Conservation (phyloP, 1,284 basidiomycete genomes). For the Takashimella koratensis region DNA sequence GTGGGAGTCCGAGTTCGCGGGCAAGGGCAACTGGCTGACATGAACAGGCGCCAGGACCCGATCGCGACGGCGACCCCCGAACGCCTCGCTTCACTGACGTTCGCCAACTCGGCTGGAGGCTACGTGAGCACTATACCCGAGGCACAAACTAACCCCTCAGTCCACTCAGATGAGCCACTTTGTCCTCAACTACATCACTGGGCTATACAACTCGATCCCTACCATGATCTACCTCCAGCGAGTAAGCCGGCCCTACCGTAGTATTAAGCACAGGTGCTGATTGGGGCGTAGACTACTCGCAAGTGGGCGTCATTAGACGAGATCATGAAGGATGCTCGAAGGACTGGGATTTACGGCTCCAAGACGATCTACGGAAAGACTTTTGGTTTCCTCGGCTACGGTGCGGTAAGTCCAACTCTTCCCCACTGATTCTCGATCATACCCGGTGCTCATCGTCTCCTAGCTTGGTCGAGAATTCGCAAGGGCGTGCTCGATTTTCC, state of each 20-base stretch:
- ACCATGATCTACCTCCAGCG: background rate
- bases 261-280: no score
- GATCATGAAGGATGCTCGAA: background rate
- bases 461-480: background rate
- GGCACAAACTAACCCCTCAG: conserved; percentile 4
- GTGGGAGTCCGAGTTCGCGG: no score
- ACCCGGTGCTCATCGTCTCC: conserved; percentile 28
- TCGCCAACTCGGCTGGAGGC: conserved; percentile 34
- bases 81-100: conserved; percentile 9
- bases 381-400: conserved; percentile 16
- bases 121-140: conserved; percentile 38
- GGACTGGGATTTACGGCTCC: background rate
- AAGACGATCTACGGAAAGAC: background rate
- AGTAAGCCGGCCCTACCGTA: no score
- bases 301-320: background rate
- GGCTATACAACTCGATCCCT: background rate
- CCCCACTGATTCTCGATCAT: conserved; percentile 34
- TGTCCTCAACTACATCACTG: conserved; percentile 5
- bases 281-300: background rate
- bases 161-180: background rate
- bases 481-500: background rate
- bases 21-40: background rate
- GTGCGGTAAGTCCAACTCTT: conserved; percentile 23
- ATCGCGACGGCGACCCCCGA: background rate
- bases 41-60: background rate